Evolutionary conservation across 306 rosid species (phyloP).

Genomic region (Acacia confusa): DNA sequence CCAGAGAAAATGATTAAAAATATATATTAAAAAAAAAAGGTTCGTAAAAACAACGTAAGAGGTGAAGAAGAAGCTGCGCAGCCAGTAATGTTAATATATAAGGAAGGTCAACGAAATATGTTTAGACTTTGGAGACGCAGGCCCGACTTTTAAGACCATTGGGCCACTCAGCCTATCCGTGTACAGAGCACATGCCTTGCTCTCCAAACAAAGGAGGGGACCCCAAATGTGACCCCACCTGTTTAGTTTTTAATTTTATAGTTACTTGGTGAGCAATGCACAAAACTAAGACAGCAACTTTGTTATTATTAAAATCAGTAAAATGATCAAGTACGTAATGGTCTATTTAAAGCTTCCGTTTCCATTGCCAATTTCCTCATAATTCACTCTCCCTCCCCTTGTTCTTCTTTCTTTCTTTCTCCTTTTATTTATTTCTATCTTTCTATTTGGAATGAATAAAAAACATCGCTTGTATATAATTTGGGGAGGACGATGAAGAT

Average conservation of each 20-base stretch:
- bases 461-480: background rate
- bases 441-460: background rate
- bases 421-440: background rate
- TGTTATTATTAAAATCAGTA: background rate
- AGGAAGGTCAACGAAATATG: too few relatives aligned
- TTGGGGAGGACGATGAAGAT: constrained; percentile 45
- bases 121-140: background rate
- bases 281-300: background rate
- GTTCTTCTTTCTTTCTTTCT: background rate
- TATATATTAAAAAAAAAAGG: too few relatives aligned
- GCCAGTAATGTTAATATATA: too few relatives aligned
- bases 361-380: background rate
- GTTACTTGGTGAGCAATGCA: background rate
- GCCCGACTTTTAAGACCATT: background rate
- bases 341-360: constrained; percentile 1
- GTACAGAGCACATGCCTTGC: background rate
- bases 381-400: too few relatives aligned
- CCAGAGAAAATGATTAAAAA: background rate
- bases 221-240: background rate
- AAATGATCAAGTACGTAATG: background rate
- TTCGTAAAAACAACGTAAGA: background rate
- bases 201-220: background rate
- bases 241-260: background rate
- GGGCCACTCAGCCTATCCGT: background rate
- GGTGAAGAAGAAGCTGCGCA: background rate